These are phyloP conservation scores for Ogataea allantospora DNA, from an alignment of 805 yeast genomes.

Conservation along the genomic window DNA sequence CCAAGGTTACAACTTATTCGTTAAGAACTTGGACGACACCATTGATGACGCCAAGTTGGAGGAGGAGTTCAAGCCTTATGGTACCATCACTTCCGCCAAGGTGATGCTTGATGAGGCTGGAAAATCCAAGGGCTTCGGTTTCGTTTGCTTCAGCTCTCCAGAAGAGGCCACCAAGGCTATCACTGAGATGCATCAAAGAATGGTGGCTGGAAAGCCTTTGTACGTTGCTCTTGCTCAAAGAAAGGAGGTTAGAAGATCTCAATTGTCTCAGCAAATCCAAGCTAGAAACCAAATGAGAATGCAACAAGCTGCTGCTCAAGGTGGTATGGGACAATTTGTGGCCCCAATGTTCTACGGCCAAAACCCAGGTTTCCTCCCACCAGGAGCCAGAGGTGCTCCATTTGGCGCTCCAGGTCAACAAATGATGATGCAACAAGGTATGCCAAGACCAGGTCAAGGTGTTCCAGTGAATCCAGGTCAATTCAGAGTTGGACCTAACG, in stretches of 20 bases:
- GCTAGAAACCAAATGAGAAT: constrained; percentile 98
- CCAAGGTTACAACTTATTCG: constrained; percentile 96
- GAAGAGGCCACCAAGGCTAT: constrained; percentile 99
- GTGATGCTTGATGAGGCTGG: constrained; percentile 95
- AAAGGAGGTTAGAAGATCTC: constrained; percentile 95
- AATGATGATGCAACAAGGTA: constrained; percentile 66
- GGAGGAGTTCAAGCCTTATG: constrained; percentile 91
- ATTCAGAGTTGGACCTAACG: constrained; percentile 75
- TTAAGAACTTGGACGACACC: constrained; percentile 93
- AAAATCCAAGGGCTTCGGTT: constrained; percentile 97
- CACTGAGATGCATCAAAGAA: constrained; percentile 96
- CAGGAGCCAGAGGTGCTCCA: constrained; percentile 76
- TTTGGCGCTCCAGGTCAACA: constrained; percentile 80
- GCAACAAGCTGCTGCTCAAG: constrained; percentile 92
- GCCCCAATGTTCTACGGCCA: constrained; percentile 84
- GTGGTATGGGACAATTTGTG: constrained; percentile 83
- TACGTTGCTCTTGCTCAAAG: constrained; percentile 99
- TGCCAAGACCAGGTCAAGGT: constrained; percentile 58
- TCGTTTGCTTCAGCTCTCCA: constrained; percentile 95
- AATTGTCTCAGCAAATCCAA: constrained; percentile 95
- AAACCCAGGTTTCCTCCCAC: constrained; percentile 70
- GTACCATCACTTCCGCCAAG: constrained; percentile 92
- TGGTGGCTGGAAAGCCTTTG: constrained; percentile 92
- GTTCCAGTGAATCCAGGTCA: constrained; percentile 56
- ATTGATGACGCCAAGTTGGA: constrained; percentile 87